A percentile compares a stretch with the other conserved stretches of the same genome.
phyloP scores from a whole-genome alignment of 2,329 filamentous ascomycete genomes.

The Ustulina deusta region DNA sequence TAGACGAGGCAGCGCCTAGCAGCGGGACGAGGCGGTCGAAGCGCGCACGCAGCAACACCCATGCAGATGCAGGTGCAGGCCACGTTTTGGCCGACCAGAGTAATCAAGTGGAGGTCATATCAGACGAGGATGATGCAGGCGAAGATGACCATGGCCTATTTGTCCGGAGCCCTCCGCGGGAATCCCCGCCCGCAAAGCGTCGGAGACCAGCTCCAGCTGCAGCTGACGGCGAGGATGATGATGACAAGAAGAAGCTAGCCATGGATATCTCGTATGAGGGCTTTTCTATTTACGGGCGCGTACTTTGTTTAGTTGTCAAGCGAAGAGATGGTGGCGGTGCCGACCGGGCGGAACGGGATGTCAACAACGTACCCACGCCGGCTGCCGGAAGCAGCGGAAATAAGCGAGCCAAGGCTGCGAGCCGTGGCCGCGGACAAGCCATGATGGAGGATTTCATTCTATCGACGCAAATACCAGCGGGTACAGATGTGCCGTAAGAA shows the following conservation, averaged over 20 bases:
- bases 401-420: slow-evolving; percentile 48
- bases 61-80: slow-evolving; percentile 37
- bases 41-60: slow-evolving; percentile 50
- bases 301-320: slow-evolving; percentile 89
- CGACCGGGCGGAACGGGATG: slow-evolving; percentile 50
- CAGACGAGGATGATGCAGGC: slow-evolving; percentile 54
- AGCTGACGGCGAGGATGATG: slow-evolving; percentile 54
- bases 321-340: slow-evolving; percentile 71
- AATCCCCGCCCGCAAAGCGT: slow-evolving; percentile 61
- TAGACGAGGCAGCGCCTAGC: slow-evolving; percentile 47
- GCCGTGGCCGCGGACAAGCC: slow-evolving; percentile 64
- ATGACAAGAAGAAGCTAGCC: slow-evolving; percentile 91
- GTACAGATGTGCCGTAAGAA: slow-evolving; percentile 50
- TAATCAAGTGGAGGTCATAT: slow-evolving; percentile 53
- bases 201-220: slow-evolving; percentile 53
- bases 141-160: slow-evolving; percentile 51
- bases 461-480: slow-evolving; percentile 75
- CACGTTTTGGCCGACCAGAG: slow-evolving; percentile 48
- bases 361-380: slow-evolving; percentile 44
- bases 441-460: slow-evolving; percentile 88
- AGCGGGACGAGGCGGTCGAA: slow-evolving; percentile 48
- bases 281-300: slow-evolving; percentile 93
- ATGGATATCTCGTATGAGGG: slow-evolving; percentile 93
- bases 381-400: slow-evolving; percentile 49
- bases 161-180: slow-evolving; percentile 51